Base-by-base conservation (phyloP, 2,329 filamentous ascomycete species). In the Colletotrichum coccodes region DNA sequence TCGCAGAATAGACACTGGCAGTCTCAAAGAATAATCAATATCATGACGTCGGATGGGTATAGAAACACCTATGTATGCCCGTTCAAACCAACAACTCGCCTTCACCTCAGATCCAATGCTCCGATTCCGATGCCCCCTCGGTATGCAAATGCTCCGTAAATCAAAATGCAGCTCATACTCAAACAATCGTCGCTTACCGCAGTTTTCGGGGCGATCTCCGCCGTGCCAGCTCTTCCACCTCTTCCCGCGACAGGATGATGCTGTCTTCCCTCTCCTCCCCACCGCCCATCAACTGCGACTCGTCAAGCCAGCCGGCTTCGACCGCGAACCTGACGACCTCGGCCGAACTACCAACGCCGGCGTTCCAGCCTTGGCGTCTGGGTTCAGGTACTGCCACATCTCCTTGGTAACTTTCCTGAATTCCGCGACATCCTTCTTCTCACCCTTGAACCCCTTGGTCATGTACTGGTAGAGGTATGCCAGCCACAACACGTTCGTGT, bases 401-500 rank as follows among this genome's bases (percentile, higher is more conserved):
- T 90, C 87, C 61, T 76, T 79, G 1, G 87, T 89, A 47, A 80
- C 76, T 18, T 77, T 78, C 65, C 79, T 81, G 73, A 90, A 90
- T 3, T 71, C 69, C 4, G 73, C 74, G 14, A 89, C 74, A 23
- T 85, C 82, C 66, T 79, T 80, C 71, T 80, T 83, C 9, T 81
- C 79, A 6, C 87, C 87, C 12, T 72, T 70, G 71, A 87, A 90
- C 68, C 84, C 80, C 7, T 70, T 72, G 3, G 80, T 73, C 64
- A 90, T 76, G 75, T 89, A 90, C 40, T 82, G 79, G 72, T 90
- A 90, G 6, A 90, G 79, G 70, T 90, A 91, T 3, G 87, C 86
- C 47, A 91, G 81, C 89, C 89, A 91, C 21, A 91, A 79, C 1
- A 91, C 87, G 70, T 91, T 91, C 5, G 87, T 90, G 75, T 91